These are phyloP conservation scores for Globisporangium nunn DNA, from an alignment of 352 stramenopile genomes.

Conservation along the genomic window DNA sequence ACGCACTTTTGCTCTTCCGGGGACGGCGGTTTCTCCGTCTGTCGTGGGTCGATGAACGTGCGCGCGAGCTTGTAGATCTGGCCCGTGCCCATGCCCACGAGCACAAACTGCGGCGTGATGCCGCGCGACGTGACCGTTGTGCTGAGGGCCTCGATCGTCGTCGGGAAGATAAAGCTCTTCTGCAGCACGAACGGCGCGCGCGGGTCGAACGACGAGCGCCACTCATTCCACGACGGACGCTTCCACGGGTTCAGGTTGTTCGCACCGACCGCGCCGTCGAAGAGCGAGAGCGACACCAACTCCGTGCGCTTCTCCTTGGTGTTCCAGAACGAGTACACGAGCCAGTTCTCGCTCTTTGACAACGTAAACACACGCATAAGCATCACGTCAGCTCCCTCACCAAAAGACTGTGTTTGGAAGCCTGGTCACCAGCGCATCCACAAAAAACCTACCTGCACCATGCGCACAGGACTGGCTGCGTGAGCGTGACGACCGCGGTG, in stretches of 20 bases:
- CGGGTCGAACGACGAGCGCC: conserved; percentile 91
- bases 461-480: conserved; percentile 52
- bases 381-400: neutral
- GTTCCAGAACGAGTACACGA: conserved; percentile 97
- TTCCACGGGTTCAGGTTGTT: conserved; percentile 94
- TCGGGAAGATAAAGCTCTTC: conserved; percentile 92
- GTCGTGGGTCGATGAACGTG: conserved; percentile 91
- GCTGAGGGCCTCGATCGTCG: conserved; percentile 85
- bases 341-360: conserved; percentile 91
- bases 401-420: neutral
- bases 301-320: conserved; percentile 79
- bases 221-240: conserved; percentile 80
- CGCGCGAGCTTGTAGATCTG: conserved; percentile 92
- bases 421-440: neutral
- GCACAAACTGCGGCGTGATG: conserved; percentile 92
- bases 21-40: conserved; percentile 89
- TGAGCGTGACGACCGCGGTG: conserved; percentile 87
- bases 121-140: conserved; percentile 91
- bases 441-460: conserved; percentile 43
- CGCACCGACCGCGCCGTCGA: conserved; percentile 94
- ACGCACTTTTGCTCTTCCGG: conserved; percentile 58
- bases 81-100: conserved; percentile 89
- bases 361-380: neutral
- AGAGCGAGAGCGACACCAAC: conserved; percentile 85
- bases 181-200: conserved; percentile 89